Evolutionary conservation across 176 grass and related monocot species (phyloP).

Genomic region (Eleusine coracana): DNA sequence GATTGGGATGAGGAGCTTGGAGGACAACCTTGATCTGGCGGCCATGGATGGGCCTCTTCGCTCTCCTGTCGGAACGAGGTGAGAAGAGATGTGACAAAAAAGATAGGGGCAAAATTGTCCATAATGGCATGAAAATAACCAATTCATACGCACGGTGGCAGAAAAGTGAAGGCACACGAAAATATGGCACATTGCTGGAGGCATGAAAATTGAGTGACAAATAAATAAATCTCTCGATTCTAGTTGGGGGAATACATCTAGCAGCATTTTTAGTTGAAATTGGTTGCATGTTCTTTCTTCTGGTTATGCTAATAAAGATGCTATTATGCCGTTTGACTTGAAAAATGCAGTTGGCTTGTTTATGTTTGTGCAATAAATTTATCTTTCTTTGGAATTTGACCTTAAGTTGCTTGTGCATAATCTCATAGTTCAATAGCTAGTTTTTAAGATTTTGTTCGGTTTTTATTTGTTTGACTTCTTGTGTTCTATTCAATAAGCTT

Average conservation of each 20-base stretch:
- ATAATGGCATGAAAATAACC: too few species aligned
- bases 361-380: conserved; percentile 31
- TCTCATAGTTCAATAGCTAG: conserved; percentile 30
- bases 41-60: too few species aligned
- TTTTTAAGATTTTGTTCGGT: conserved; percentile 15
- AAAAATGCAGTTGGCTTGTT: conserved; percentile 19
- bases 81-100: too few species aligned
- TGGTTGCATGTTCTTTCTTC: conserved; percentile 22
- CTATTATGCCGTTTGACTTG: conserved; percentile 29
- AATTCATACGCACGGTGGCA: too few species aligned
- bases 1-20: too few species aligned
- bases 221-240: too few species aligned
- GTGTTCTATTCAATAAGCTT: background rate
- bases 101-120: too few species aligned
- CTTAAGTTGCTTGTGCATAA: conserved; percentile 39
- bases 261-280: conserved; percentile 21
- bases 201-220: too few species aligned
- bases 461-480: conserved; percentile 36
- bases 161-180: too few species aligned
- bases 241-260: conserved; percentile 30
- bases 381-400: conserved; percentile 22
- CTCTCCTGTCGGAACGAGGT: too few species aligned
- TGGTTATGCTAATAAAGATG: conserved; percentile 43
- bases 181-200: too few species aligned
- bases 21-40: too few species aligned